These are phyloP conservation scores for Hypoxylon intermedium DNA, from an alignment of 495 filamentous ascomycete species.

Conservation along the genomic window DNA sequence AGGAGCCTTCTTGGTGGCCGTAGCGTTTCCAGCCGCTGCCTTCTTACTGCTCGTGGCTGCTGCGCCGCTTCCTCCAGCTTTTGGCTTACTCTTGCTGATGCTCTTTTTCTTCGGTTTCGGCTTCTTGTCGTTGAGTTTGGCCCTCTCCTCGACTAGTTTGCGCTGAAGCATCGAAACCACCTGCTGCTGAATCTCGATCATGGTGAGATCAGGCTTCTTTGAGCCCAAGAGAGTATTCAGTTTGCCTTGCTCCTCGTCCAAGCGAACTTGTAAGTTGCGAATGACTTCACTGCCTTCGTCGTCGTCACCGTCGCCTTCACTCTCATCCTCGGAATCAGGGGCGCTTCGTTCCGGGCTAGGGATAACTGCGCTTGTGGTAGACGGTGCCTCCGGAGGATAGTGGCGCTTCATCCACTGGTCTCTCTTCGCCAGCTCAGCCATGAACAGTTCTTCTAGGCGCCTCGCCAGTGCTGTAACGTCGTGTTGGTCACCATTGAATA, in stretches of 20 bases:
- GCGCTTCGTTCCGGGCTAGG: conserved; percentile 54
- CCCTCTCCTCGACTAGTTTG: conserved; percentile 57
- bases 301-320: conserved; percentile 47
- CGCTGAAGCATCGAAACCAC: conserved; percentile 57
- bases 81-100: conserved; percentile 45
- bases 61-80: conserved; percentile 28
- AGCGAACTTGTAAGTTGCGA: conserved; percentile 44
- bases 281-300: conserved; percentile 41
- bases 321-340: conserved; percentile 65
- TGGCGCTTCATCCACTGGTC: conserved; percentile 77
- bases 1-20: conserved; percentile 55
- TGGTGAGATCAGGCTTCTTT: conserved; percentile 68
- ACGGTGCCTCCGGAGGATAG: conserved; percentile 63
- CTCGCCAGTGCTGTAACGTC: conserved; percentile 73
- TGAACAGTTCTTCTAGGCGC: conserved; percentile 73
- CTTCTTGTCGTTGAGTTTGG: conserved; percentile 51
- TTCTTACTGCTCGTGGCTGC: conserved; percentile 39
- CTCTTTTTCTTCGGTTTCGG: conserved; percentile 49
- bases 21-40: conserved; percentile 42
- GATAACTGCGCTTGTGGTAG: conserved; percentile 47
- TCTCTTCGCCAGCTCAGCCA: conserved; percentile 75
- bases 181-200: conserved; percentile 62
- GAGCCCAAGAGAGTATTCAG: conserved; percentile 71
- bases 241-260: conserved; percentile 66
- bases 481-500: conserved; percentile 86